These are phyloP conservation scores for Acanthamoeba castellanii DNA, from an alignment of 208 protist genomes.

Conservation along the genomic window DNA sequence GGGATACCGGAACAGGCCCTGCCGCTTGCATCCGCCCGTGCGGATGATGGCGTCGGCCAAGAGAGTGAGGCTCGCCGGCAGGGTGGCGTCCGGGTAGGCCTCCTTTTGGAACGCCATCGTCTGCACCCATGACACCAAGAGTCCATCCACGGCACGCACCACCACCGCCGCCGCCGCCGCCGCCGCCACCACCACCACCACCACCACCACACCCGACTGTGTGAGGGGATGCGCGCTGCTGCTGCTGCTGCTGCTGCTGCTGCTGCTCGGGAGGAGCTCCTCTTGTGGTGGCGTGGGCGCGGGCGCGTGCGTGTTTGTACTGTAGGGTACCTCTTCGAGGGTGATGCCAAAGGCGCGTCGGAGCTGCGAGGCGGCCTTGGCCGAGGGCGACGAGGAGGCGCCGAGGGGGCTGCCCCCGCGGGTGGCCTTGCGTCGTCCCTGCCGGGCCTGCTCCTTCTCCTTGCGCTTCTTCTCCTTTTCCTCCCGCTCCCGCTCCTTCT, in stretches of 20 bases:
- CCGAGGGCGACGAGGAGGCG: neutral
- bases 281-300: no score
- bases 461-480: neutral
- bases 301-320: no score
- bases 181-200: no score
- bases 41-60: conserved; percentile 34
- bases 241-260: no score
- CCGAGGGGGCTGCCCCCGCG: neutral
- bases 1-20: conserved; percentile 4
- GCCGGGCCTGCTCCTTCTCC: neutral
- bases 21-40: conserved; percentile 38
- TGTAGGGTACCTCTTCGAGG: neutral
- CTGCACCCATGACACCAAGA: no score
- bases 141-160: no score
- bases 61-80: neutral
- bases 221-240: no score
- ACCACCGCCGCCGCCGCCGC: no score
- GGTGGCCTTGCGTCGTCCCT: neutral
- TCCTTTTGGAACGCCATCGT: neutral
- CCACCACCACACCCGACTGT: no score
- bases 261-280: no score
- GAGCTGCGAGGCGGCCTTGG: neutral
- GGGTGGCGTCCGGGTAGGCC: neutral
- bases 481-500: neutral
- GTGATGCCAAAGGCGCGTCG: neutral